Conservation (phyloP, 495 filamentous ascomycete species). For the Terfezia boudieri region DNA sequence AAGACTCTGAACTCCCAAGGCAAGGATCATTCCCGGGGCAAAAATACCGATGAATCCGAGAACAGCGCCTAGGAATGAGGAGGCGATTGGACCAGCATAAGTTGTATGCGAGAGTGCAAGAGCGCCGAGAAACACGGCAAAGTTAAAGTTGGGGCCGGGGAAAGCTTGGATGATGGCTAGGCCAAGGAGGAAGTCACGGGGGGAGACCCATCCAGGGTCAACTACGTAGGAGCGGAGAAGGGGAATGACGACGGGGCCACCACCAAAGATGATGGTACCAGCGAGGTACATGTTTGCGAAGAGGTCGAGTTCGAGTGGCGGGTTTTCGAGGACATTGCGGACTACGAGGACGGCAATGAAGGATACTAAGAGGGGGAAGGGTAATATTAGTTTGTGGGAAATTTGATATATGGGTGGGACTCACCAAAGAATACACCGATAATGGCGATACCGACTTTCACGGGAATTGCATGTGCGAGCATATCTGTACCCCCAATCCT, state of each 20-base stretch:
- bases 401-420: not conserved
- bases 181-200: slow-evolving; percentile 62
- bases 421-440: slow-evolving; percentile 32
- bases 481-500: slow-evolving; percentile 3
- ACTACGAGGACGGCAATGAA: slow-evolving; percentile 42
- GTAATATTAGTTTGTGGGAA: not conserved
- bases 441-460: slow-evolving; percentile 10
- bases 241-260: slow-evolving; percentile 68
- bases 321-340: slow-evolving; percentile 25
- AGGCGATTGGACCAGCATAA: slow-evolving; percentile 14
- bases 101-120: slow-evolving; percentile 26
- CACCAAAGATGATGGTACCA: slow-evolving; percentile 77
- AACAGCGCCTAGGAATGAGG: slow-evolving; percentile 33
- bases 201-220: slow-evolving; percentile 52
- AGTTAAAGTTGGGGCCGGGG: slow-evolving; percentile 76
- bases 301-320: slow-evolving; percentile 33
- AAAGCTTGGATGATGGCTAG: slow-evolving; percentile 67
- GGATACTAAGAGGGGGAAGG: slow-evolving; percentile 11
- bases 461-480: slow-evolving; percentile 7
- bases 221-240: slow-evolving; percentile 61
- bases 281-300: slow-evolving; percentile 70
- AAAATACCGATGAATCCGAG: slow-evolving; percentile 54
- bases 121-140: slow-evolving; percentile 54
- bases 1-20: slow-evolving; percentile 44
- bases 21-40: slow-evolving; percentile 40